Evolutionary conservation across 345 rosid genomes (phyloP).

Genomic region (Adansonia digitata): DNA sequence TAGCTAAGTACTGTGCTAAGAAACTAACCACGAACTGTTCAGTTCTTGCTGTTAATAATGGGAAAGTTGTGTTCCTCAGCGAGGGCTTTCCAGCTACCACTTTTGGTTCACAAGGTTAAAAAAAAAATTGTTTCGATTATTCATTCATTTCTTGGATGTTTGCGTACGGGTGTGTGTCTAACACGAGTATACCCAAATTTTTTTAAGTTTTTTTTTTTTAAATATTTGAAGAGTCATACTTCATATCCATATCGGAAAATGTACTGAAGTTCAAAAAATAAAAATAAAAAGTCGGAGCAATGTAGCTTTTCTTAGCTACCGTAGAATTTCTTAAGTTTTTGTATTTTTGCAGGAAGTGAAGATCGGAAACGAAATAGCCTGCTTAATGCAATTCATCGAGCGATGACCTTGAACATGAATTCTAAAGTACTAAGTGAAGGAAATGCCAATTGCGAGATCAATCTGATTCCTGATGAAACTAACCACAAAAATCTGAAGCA

Average conservation of each 20-base stretch:
- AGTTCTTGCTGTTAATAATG: constrained; percentile 67
- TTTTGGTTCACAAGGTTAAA: constrained; percentile 46
- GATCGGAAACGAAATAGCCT: constrained; percentile 39
- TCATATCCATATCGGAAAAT: no score
- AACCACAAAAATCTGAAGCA: constrained; percentile 35
- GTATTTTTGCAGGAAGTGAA: constrained; percentile 38
- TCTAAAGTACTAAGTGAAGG: constrained; percentile 42
- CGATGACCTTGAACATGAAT: constrained; percentile 39
- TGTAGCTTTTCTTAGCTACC: no score
- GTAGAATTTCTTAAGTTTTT: neutral
- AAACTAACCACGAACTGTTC: constrained; percentile 55
- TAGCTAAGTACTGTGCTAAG: constrained; percentile 84
- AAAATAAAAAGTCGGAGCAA: no score
- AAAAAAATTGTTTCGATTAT: neutral
- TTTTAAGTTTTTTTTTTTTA: no score
- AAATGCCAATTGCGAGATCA: constrained; percentile 19
- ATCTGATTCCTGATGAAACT: constrained; percentile 15
- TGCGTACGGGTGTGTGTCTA: no score
- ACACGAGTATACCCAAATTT: no score
- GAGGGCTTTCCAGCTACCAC: constrained; percentile 43
- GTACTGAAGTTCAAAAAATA: no score
- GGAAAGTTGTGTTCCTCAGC: constrained; percentile 62
- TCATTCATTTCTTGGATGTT: neutral
- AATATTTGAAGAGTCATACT: no score
- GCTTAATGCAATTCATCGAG: constrained; percentile 53